These are phyloP conservation scores for Prototheca wickerhamii DNA, from an alignment of 163 green algal species.

Conservation along the genomic window DNA sequence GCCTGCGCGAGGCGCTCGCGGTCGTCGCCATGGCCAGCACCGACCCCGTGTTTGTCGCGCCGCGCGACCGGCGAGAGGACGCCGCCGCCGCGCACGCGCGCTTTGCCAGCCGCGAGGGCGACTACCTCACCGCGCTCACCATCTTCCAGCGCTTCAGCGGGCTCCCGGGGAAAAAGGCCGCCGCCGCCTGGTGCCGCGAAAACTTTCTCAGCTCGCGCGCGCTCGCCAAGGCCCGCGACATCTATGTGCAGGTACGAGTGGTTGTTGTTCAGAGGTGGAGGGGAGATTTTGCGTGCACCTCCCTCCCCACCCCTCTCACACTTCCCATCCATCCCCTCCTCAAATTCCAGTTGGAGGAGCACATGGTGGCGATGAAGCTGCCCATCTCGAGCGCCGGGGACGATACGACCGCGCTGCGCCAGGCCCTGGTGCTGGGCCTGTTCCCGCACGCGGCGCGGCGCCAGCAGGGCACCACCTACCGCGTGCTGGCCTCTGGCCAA, in stretches of 20 bases:
- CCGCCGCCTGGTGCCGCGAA: constrained; percentile 61
- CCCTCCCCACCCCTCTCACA: neutral
- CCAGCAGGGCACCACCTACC: constrained; percentile 63
- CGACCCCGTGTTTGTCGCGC: constrained; percentile 57
- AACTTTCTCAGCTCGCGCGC: constrained; percentile 70
- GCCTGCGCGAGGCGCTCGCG: constrained; percentile 52
- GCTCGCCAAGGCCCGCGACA: constrained; percentile 64
- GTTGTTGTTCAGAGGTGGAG: neutral
- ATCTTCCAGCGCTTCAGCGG: constrained; percentile 48
- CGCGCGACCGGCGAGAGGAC: constrained; percentile 35
- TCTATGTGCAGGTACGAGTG: constrained; percentile 48
- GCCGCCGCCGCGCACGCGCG: constrained; percentile 46
- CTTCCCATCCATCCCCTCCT: neutral
- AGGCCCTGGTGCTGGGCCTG: constrained; percentile 62
- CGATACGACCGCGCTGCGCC: constrained; percentile 35
- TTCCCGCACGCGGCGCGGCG: constrained; percentile 71
- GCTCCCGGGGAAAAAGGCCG: constrained; percentile 5
- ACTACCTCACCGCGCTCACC: constrained; percentile 71
- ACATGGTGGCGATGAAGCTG: constrained; percentile 39
- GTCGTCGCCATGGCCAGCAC: constrained; percentile 66
- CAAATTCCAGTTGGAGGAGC: constrained; percentile 35
- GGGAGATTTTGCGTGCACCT: neutral
- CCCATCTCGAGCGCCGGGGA: constrained; percentile 24
- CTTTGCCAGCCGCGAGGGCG: constrained; percentile 58
- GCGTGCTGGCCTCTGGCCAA: constrained; percentile 50